Base-by-base conservation (phyloP, 345 rosid species). In the Microcos paniculata region DNA sequence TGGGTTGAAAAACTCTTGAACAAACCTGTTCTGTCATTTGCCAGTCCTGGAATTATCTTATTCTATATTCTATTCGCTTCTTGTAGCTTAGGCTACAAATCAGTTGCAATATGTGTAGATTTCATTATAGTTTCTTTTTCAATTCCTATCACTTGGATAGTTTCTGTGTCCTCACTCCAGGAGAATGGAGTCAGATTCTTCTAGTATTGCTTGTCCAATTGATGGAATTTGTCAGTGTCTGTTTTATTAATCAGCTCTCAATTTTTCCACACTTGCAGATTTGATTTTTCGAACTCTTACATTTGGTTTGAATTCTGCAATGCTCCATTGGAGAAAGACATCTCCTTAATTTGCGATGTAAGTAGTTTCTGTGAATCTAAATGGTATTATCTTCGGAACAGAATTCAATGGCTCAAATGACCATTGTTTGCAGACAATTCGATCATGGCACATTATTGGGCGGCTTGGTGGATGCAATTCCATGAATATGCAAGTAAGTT, bases 401-500 rank as follows among this genome's bases (percentile, higher is more conserved):
- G 33, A 57, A 72, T 71, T 73, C 26, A 35, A 18, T 70, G 26
- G 30, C n/a, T 68, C 67, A 9, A 38, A 40, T 84, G 63, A 68
- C 58, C 12, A 56, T 66, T 77, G 51, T 63, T 78, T 84, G 88
- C 88, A 95, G 99, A 80, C 94, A 52, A 86, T 95, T 73, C 92
- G 96, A 57, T 87, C 98, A 0, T 93, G 99, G 99, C 92, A 93
- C 86, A 90, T 95, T 75, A 86, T 93, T 71, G 99, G 98, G 72
- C 91, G 94, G 51, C 98, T 96, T 77, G 98, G 99, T 81, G 98
- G 98, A 72, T 93, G 92, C 88, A 93, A 93, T 81, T 86, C 98
- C 84, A 88, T 96, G 98, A 96, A 96, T 84, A 93, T 96, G 97
- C 99, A 96, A 84, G 99, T 93, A 86, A 76, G 70, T 53, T 59